phyloP scores from a whole-genome alignment of 2,329 filamentous ascomycete species.

The Leptographium lundbergii region DNA sequence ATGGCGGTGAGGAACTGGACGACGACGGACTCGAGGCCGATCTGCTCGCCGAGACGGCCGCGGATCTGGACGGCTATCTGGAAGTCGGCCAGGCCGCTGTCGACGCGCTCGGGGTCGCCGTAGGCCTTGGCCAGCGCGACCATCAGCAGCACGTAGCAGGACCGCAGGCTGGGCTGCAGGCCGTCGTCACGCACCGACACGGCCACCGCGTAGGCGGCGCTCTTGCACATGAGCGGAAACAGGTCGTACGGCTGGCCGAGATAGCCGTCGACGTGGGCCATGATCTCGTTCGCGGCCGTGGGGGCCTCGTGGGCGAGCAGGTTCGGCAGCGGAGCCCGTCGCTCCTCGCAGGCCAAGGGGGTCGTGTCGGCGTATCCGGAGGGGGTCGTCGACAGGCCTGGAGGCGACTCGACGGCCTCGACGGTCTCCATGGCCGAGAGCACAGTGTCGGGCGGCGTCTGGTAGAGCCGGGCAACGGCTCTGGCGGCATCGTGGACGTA shows the following conservation, averaged over 20 bases:
- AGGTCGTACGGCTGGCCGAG: not conserved
- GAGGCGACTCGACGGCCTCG: not conserved
- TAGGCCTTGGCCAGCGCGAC: not conserved
- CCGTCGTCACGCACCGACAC: not conserved
- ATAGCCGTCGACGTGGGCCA: not conserved
- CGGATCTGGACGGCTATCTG: not conserved
- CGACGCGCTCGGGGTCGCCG: not conserved
- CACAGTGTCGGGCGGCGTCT: not conserved
- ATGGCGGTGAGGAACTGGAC: not conserved
- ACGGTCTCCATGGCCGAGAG: not conserved
- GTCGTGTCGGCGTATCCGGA: not conserved
- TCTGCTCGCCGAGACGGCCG: not conserved
- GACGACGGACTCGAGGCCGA: not conserved
- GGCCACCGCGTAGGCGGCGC: not conserved
- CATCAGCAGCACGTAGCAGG: constrained; percentile 1
- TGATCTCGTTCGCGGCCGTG: not conserved
- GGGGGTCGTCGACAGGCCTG: no score
- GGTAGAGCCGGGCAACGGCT: not conserved
- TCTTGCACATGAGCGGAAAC: constrained; percentile 3
- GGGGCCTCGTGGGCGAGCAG: not conserved
- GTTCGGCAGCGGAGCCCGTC: not conserved
- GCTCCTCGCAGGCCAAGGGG: not conserved
- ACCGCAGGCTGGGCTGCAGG: not conserved
- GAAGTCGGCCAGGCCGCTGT: constrained; percentile 1
- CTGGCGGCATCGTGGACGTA: not conserved